phyloP scores from a whole-genome alignment of 1,284 basidiomycete species.

The Cutaneotrichosporon dermatis region DNA sequence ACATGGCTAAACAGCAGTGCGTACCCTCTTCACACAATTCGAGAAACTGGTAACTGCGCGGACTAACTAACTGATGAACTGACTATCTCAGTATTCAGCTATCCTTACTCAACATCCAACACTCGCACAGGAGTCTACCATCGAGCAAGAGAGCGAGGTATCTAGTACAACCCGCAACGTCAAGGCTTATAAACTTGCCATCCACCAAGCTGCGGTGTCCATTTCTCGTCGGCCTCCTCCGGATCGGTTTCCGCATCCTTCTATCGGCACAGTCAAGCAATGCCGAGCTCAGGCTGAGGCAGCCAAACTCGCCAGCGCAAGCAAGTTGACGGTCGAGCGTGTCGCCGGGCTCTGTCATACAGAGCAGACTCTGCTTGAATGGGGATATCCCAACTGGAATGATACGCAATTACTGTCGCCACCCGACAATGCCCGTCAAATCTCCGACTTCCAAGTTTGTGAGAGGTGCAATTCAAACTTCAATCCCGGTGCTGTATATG shows the following conservation, averaged over 20 bases:
- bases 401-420: slow-evolving; percentile 46
- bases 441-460: slow-evolving; percentile 58
- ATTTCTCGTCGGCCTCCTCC: slow-evolving; percentile 60
- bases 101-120: slow-evolving; percentile 30
- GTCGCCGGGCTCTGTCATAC: slow-evolving; percentile 61
- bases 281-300: slow-evolving; percentile 58
- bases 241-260: slow-evolving; percentile 60
- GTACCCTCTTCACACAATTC: slow-evolving; percentile 38
- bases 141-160: slow-evolving; percentile 40
- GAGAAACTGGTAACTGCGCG: slow-evolving; percentile 29
- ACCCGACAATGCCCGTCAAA: background rate
- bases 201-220: slow-evolving; percentile 45
- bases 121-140: slow-evolving; percentile 34
- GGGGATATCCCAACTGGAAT: slow-evolving; percentile 62
- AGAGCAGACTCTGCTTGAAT: slow-evolving; percentile 58
- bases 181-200: slow-evolving; percentile 42
- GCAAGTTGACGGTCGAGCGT: slow-evolving; percentile 55
- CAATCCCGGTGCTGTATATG: slow-evolving; percentile 54
- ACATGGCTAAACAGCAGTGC: slow-evolving; percentile 19
- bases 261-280: slow-evolving; percentile 74
- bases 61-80: no score
- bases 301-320: slow-evolving; percentile 57
- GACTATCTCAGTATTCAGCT: slow-evolving; percentile 25
- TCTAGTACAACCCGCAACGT: slow-evolving; percentile 32
- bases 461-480: slow-evolving; percentile 71